Percentiles rank a stretch among this genome's conserved stretches.
Evolutionary conservation across 371 early-diverging fungal species (phyloP).

Genomic region (Batkoa obscura): DNA sequence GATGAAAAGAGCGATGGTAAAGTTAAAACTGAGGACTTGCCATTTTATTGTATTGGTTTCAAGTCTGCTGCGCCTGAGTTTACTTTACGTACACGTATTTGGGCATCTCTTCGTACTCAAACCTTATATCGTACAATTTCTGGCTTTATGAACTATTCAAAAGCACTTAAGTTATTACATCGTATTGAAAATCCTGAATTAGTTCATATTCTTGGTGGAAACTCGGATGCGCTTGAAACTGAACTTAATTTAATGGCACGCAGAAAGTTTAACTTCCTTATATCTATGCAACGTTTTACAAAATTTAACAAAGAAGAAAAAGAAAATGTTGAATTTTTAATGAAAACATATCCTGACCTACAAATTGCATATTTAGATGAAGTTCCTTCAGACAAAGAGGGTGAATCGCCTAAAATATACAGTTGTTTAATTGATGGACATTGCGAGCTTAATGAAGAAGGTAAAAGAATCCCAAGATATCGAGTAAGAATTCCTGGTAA

Average conservation of each 20-base stretch:
- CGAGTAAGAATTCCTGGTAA: slow-evolving; percentile 69
- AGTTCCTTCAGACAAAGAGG: slow-evolving; percentile 15
- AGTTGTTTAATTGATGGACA: slow-evolving; percentile 57
- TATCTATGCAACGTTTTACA: slow-evolving; percentile 76
- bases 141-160: slow-evolving; percentile 79
- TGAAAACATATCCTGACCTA: slow-evolving; percentile 58
- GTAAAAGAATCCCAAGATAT: slow-evolving; percentile 48
- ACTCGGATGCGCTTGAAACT: slow-evolving; percentile 36
- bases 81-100: slow-evolving; percentile 68
- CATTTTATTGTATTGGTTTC: slow-evolving; percentile 67
- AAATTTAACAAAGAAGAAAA: slow-evolving; percentile 52
- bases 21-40: slow-evolving; percentile 32
- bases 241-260: slow-evolving; percentile 41
- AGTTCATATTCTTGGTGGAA: slow-evolving; percentile 31
- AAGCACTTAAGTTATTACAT: slow-evolving; percentile 59
- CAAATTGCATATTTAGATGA: slow-evolving; percentile 71
- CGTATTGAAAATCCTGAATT: slow-evolving; percentile 67
- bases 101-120: slow-evolving; percentile 80
- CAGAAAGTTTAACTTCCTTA: slow-evolving; percentile 66
- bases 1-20: neutral
- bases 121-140: slow-evolving; percentile 76
- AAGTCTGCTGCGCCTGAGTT: slow-evolving; percentile 65
- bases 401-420: slow-evolving; percentile 34
- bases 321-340: slow-evolving; percentile 57
- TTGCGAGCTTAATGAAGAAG: slow-evolving; percentile 37